Percentiles rank a stretch among this genome's conserved stretches.
Conservation (phyloP, 257 asterid species). For the Eucommia ulmoides region DNA sequence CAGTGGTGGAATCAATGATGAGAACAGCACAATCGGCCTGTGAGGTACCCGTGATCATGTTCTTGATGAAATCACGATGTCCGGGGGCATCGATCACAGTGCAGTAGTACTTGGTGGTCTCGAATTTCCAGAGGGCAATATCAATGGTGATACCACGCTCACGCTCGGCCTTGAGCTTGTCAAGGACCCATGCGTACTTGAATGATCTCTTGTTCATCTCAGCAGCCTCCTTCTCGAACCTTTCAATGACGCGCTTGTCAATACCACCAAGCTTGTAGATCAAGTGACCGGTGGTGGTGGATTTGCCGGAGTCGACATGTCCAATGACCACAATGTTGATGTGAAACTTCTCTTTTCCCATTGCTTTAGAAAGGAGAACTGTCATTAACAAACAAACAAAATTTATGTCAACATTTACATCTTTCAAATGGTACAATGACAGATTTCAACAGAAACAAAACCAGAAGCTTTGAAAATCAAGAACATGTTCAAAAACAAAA, state of each 20-base stretch:
- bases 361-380: too few species aligned
- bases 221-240: constrained; percentile 86
- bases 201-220: constrained; percentile 86
- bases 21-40: constrained; percentile 22
- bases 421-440: too few species aligned
- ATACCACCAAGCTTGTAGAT: constrained; percentile 84
- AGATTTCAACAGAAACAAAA: too few species aligned
- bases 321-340: constrained; percentile 2
- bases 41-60: constrained; percentile 22
- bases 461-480: too few species aligned
- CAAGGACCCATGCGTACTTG: constrained; percentile 87
- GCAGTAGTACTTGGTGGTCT: constrained; percentile 10
- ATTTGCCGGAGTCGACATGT: constrained; percentile 20
- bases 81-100: constrained; percentile 21
- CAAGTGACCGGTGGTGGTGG: constrained; percentile 41
- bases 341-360: constrained; percentile 1
- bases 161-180: constrained; percentile 17
- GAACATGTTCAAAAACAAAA: too few species aligned
- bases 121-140: constrained; percentile 9
- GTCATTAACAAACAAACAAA: too few species aligned
- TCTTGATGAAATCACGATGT: constrained; percentile 23
- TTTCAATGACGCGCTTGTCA: constrained; percentile 77
- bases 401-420: too few species aligned
- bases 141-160: constrained; percentile 9
- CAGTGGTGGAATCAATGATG: constrained; percentile 16